Conservation (phyloP, 805 yeast genomes). For the Wilhelminamyces savonicus region DNA sequence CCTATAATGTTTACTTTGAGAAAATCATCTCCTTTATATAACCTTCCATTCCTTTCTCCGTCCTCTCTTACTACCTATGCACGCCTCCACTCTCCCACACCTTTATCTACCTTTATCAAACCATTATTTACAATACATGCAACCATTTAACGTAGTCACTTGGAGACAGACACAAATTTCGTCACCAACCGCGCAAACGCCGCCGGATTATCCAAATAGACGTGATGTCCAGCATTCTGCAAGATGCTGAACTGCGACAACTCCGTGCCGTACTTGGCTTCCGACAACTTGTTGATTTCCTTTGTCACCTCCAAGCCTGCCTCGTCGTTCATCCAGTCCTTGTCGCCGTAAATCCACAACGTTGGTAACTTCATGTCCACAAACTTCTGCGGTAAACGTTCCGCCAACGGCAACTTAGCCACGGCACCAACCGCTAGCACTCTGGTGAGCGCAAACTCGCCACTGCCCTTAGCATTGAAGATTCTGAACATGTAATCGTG, state of each 20-base stretch:
- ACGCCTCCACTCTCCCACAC: no score
- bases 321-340: conserved; percentile 64
- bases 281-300: conserved; percentile 16
- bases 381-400: conserved; percentile 39
- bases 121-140: no score
- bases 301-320: conserved; percentile 40
- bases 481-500: conserved; percentile 51
- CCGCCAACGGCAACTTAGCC: conserved; percentile 50
- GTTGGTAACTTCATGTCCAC: conserved; percentile 39
- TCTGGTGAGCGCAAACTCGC: conserved; percentile 59
- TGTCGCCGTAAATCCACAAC: conserved; percentile 61
- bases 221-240: conserved; percentile 47
- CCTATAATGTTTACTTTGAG: no score
- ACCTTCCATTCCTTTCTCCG: no score
- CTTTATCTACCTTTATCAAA: no score
- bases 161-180: no score
- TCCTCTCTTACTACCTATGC: no score
- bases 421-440: conserved; percentile 54
- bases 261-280: conserved; percentile 20
- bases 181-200: no score
- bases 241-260: conserved; percentile 29
- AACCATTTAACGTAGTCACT: no score
- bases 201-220: conserved; percentile 45
- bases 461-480: conserved; percentile 53
- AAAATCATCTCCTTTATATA: no score